Percentiles rank a stretch among this genome's conserved stretches.
Evolutionary conservation across 2,329 filamentous ascomycete species (phyloP).

Genomic region (Lasiodiplodia sp.): DNA sequence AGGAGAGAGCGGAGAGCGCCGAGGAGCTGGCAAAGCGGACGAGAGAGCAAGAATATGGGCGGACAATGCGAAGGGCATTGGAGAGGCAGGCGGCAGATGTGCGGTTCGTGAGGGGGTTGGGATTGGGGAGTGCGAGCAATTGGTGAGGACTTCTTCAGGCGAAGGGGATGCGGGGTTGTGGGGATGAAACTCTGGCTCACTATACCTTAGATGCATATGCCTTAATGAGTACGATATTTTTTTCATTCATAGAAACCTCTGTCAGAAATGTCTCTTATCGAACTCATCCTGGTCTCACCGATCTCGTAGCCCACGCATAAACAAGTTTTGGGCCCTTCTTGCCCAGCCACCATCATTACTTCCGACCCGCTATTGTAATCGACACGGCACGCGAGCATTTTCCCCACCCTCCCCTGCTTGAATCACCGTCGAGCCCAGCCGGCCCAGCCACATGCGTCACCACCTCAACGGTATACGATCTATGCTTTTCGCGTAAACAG

Average conservation of each 20-base stretch:
- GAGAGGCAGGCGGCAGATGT: slow-evolving; percentile 81
- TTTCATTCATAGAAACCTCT: not conserved
- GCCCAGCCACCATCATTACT: not conserved
- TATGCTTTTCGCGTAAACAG: not conserved
- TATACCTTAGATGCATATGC: slow-evolving; percentile 10
- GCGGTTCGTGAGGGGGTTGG: slow-evolving; percentile 74
- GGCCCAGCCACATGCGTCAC: slow-evolving; percentile 3
- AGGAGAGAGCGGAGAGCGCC: slow-evolving; percentile 45
- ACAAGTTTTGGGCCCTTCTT: not conserved
- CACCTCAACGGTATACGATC: not conserved
- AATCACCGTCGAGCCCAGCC: not conserved
- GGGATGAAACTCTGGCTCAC: not conserved
- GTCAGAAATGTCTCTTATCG: not conserved
- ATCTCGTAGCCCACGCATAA: not conserved
- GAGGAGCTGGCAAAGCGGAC: slow-evolving; percentile 60
- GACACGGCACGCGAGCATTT: not conserved
- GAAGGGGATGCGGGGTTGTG: not conserved
- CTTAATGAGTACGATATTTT: not conserved
- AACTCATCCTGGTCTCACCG: too few relatives aligned
- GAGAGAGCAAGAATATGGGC: slow-evolving; percentile 68
- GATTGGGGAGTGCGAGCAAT: slow-evolving; percentile 44
- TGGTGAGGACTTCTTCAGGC: not conserved
- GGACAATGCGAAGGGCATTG: slow-evolving; percentile 76
- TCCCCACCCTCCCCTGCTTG: not conserved
- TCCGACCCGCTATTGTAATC: not conserved